Conservation (phyloP, 768 basidiomycete species). For the Russula olivacea region DNA sequence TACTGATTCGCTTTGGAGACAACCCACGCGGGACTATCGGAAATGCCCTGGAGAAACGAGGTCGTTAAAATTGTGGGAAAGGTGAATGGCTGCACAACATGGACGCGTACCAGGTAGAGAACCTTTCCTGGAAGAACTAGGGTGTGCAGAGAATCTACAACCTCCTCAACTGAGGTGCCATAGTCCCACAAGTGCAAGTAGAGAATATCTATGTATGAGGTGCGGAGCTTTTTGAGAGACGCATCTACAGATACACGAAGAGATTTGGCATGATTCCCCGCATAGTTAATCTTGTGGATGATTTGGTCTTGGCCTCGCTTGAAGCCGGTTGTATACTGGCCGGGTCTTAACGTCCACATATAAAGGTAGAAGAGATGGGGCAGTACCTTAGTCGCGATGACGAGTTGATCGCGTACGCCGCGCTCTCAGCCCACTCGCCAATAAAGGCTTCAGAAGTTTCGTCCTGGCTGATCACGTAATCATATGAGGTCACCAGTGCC, state of each 20-base stretch:
- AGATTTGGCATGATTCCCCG: conserved; percentile 42
- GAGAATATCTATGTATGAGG: conserved; percentile 43
- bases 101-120: conserved; percentile 28
- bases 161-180: conserved; percentile 46
- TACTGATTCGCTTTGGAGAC: conserved; percentile 38
- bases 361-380: too few species aligned
- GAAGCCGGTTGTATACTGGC: conserved; percentile 9
- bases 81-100: neutral
- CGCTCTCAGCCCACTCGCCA: conserved; percentile 47
- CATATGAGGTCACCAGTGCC: neutral
- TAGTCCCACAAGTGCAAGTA: conserved; percentile 50
- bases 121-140: conserved; percentile 49
- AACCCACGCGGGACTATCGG: conserved; percentile 36
- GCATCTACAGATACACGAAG: conserved; percentile 37
- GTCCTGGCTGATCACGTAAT: conserved; percentile 39
- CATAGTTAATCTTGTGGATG: conserved; percentile 31
- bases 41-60: conserved; percentile 3
- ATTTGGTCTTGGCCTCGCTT: conserved; percentile 27
- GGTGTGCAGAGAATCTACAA: conserved; percentile 49
- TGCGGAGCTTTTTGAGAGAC: conserved; percentile 44
- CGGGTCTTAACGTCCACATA: conserved; percentile 16
- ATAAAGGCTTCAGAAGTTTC: conserved; percentile 50
- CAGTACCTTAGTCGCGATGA: conserved; percentile 42
- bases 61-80: neutral
- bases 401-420: conserved; percentile 43